A percentile compares a stretch with the other conserved stretches of the same genome.
Evolutionary conservation across 2,329 filamentous ascomycete species (phyloP).

Genomic region (Graphilbum fragrans): DNA sequence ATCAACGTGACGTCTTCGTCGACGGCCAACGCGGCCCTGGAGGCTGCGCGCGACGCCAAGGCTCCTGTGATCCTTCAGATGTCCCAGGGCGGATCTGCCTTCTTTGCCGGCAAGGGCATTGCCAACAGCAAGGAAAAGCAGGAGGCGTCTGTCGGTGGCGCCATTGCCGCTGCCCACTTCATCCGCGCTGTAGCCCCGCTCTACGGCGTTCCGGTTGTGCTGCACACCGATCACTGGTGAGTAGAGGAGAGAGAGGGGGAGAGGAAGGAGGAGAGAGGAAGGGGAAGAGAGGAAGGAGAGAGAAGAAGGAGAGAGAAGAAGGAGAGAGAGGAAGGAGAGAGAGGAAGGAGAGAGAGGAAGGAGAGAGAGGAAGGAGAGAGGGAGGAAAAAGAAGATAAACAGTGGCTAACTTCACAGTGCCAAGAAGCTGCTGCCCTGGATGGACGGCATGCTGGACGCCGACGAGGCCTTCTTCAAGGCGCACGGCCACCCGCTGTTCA

Average conservation of each 20-base stretch:
- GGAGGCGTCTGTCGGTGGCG: constrained; percentile 76
- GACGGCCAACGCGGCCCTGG: constrained; percentile 47
- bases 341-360: too few relatives aligned
- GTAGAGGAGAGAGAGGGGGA: neutral
- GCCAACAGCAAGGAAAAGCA: constrained; percentile 77
- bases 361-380: too few relatives aligned
- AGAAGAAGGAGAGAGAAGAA: too few relatives aligned
- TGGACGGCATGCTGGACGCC: constrained; percentile 89
- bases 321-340: too few relatives aligned
- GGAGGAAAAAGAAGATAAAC: neutral
- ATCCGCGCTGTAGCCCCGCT: constrained; percentile 76
- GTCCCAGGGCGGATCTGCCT: constrained; percentile 87
- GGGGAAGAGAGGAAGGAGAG: too few relatives aligned
- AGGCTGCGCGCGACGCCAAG: constrained; percentile 88
- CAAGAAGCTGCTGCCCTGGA: constrained; percentile 98
- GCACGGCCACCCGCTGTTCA: constrained; percentile 82
- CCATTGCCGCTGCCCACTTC: constrained; percentile 84
- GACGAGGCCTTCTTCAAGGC: constrained; percentile 94
- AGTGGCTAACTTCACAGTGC: constrained; percentile 36
- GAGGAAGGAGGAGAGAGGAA: too few relatives aligned
- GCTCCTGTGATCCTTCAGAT: constrained; percentile 87
- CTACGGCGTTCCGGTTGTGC: constrained; percentile 83
- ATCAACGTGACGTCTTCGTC: constrained; percentile 93
- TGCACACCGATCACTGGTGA: constrained; percentile 75
- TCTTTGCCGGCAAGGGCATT: constrained; percentile 85